Conservation (phyloP, 768 basidiomycete genomes). For the Pulveroboletus sp. region DNA sequence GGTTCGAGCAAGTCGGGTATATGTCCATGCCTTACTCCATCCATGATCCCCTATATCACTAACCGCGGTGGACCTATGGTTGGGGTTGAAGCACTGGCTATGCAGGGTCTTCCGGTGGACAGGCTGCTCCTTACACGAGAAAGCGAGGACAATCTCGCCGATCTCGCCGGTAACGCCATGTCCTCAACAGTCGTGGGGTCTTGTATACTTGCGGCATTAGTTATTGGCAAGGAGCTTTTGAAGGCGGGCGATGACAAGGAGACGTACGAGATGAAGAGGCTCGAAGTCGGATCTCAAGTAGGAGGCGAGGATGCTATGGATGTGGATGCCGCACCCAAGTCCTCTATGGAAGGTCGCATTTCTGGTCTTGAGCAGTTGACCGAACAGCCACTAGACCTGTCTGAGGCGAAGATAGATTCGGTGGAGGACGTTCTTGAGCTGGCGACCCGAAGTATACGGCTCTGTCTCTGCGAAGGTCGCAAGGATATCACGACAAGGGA, state of each 20-base stretch:
- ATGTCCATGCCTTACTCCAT: conserved; percentile 89
- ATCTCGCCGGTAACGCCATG: conserved; percentile 97
- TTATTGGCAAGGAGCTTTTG: conserved; percentile 60
- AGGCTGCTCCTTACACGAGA: conserved; percentile 89
- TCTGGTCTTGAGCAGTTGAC: conserved; percentile 67
- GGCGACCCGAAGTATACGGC: conserved; percentile 67
- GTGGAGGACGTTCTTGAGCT: conserved; percentile 54
- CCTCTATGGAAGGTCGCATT: conserved; percentile 47
- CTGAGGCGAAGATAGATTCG: conserved; percentile 43
- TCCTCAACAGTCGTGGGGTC: conserved; percentile 94
- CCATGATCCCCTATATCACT: conserved; percentile 95
- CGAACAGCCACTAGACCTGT: conserved; percentile 64
- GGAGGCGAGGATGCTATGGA: conserved; percentile 43
- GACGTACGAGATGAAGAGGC: conserved; percentile 65
- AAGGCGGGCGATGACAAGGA: conserved; percentile 59
- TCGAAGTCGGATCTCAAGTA: conserved; percentile 26
- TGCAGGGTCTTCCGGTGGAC: conserved; percentile 93
- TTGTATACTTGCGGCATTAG: conserved; percentile 78
- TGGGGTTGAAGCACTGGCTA: conserved; percentile 85
- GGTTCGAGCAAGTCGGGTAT: conserved; percentile 79
- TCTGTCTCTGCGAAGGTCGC: conserved; percentile 91
- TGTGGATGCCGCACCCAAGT: conserved; percentile 35
- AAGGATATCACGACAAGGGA: conserved; percentile 64
- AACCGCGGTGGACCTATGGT: conserved; percentile 96
- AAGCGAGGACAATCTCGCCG: conserved; percentile 88